Base-by-base conservation (phyloP, 805 yeast genomes). In the Nakazawaea anatomiae region DNA sequence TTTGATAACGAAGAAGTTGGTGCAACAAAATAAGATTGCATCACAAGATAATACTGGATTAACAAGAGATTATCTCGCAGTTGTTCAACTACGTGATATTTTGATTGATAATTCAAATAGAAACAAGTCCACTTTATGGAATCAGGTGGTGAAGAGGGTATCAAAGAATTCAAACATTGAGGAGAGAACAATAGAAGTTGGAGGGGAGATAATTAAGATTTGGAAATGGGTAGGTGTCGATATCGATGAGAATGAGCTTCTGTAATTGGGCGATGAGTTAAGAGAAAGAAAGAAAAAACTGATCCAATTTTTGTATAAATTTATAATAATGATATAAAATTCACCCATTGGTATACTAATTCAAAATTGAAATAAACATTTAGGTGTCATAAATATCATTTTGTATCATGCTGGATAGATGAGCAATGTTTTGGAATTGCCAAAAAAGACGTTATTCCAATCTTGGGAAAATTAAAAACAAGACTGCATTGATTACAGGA, bases 121-220 rank as follows among this genome's bases (percentile, higher is more conserved):
- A 31, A 68, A 55, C 56, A 76, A 76, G 54, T 65, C 76, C 53
- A 60, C 67, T 34, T 59, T 84, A 7, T 88, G 96, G 96, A 73
- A 71, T 12, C 61, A 64, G 28, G 82, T 89, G 1, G 70, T 74
- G 44, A 66, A 66, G 25, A 71, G 68, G 34, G 76, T 90, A 5
- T 96, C 88, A 56, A 67, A 70, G 43, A 85, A 87, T 62, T 70
- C 86, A 27, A 85, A 84, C 59, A 79, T 90, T 10, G 76, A 82
- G 52, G 71, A 76, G 14, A 74, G 79, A 39, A 74, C 84, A 50
- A 67, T 80, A 51, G 97, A 90, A 62, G 75, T 83, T 31, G 87
- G 85, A 60, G 97, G 97, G 14, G 97, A 90, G 57, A 87, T 90
- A 54, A 80, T 87, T 76, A 82, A 82, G 61, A 88, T 88, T 36